Conservation (phyloP, 2,329 filamentous ascomycete genomes). For the Epichloe glyceriae region DNA sequence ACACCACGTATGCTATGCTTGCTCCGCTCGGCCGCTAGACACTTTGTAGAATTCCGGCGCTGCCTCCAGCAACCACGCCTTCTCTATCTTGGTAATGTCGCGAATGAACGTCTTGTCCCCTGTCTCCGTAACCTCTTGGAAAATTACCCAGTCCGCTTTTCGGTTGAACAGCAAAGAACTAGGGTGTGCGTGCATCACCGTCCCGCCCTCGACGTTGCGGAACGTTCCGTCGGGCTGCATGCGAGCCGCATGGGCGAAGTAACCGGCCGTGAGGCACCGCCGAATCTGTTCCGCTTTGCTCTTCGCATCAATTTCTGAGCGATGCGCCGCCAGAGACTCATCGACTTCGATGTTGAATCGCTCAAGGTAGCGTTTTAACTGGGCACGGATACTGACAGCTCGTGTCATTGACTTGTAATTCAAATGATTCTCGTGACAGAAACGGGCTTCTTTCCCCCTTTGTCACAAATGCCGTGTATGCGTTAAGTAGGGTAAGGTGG, state of each 20-base stretch:
- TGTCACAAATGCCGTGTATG: conserved; percentile 80
- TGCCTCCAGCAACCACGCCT: conserved; percentile 82
- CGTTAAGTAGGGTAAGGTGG: conserved; percentile 82
- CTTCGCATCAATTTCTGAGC: conserved; percentile 17
- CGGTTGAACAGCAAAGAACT: conserved; percentile 92
- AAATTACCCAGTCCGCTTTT: conserved; percentile 93
- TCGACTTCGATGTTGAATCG: conserved; percentile 63
- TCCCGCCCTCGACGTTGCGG: conserved; percentile 67
- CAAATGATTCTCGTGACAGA: conserved; percentile 75
- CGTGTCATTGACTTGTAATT: conserved; percentile 76
- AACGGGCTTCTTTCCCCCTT: conserved; percentile 74
- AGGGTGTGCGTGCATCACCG: conserved; percentile 74
- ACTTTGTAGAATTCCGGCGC: conserved; percentile 71
- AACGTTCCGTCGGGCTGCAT: conserved; percentile 94
- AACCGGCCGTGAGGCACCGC: conserved; percentile 76
- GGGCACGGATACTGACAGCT: conserved; percentile 74
- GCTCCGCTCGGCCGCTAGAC: conserved; percentile 18
- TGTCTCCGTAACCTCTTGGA: conserved; percentile 86
- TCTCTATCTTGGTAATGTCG: conserved; percentile 88
- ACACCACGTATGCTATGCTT: background rate
- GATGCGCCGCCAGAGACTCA: conserved; percentile 38
- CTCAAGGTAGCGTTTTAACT: conserved; percentile 78
- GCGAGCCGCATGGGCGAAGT: conserved; percentile 82
- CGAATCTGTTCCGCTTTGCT: conserved; percentile 58
- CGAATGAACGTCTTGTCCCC: conserved; percentile 79